Evolutionary conservation across 306 rosid species (phyloP), one percentile per base, ranked within the genome.

Genomic region (Acacia acuminata): DNA sequence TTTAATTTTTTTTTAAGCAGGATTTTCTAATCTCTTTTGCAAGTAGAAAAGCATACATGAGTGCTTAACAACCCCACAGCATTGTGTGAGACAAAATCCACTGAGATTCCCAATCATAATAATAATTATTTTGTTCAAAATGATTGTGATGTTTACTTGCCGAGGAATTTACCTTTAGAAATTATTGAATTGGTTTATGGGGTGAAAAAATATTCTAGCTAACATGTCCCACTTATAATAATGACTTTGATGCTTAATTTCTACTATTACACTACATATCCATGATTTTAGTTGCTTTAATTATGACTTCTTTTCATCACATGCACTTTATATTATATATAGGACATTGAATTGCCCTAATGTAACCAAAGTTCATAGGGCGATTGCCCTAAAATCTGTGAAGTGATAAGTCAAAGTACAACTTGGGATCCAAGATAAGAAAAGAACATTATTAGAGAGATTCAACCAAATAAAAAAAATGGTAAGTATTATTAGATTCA

Each of bases 241-340:
- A 69, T 69, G 51, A 69, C 74, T 17, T 40, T n/a, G 51, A 69
- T 69, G 51, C 74, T 69, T n/a, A 69, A 40, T 69, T 12, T 69
- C 74, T 42, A 10, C 51, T 42, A 20, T 67, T 67, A 7, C 25
- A 36, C 73, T 19, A 4, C 17, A 25, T 61, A 19, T 8, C 47
- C 73, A 20, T 67, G 22, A 30, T 32, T 64, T 27, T 30, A 64
- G n/a, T 64, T 30, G 42, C 43, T 64, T 64, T 64, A 64, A 64
- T 64, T 14, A 64, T 64, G 42, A 64, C 40, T 63, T 63, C 67
- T 27, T 27, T 5, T 11, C 67, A 61, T 12, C 34, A 61, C 38
- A 14, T 5, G 0, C 7, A 24, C 27, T 60, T 24, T 10, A 24
- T 25, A 60, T 61, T 63, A 10, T 20, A 2, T 6, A n/a, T 13